A percentile compares a stretch with the other conserved stretches of the same genome.
Evolutionary conservation across 1,284 basidiomycete species (phyloP).

Genomic region (Leccinum laetum): DNA sequence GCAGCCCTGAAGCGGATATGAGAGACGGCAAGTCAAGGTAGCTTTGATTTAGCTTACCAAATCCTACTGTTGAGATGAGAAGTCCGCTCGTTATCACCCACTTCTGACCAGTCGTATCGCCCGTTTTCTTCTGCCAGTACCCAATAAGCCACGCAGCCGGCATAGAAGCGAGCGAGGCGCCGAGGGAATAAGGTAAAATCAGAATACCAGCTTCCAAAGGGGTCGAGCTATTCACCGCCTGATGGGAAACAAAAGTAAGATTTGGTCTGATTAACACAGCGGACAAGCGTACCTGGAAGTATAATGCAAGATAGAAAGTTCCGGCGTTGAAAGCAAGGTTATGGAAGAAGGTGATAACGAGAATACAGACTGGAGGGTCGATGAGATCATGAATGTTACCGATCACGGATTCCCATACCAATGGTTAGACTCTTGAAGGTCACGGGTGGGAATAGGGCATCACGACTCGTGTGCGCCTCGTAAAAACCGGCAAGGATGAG

Average conservation of each 20-base stretch:
- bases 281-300: slow-evolving; percentile 60
- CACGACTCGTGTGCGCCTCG: slow-evolving; percentile 61
- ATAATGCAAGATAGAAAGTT: slow-evolving; percentile 80
- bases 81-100: slow-evolving; percentile 62
- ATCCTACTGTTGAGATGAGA: slow-evolving; percentile 62
- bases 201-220: slow-evolving; percentile 70
- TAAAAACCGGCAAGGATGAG: slow-evolving; percentile 62
- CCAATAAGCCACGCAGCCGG: slow-evolving; percentile 77
- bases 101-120: slow-evolving; percentile 63
- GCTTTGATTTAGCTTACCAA: slow-evolving; percentile 55
- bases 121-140: slow-evolving; percentile 55
- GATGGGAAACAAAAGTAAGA: slow-evolving; percentile 13
- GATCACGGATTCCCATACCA: slow-evolving; percentile 40
- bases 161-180: slow-evolving; percentile 77
- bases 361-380: slow-evolving; percentile 52
- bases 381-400: slow-evolving; percentile 18
- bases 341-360: slow-evolving; percentile 72
- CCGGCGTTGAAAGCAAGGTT: slow-evolving; percentile 80
- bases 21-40: slow-evolving; percentile 9
- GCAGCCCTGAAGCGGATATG: slow-evolving; percentile 48
- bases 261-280: slow-evolving; percentile 3
- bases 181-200: slow-evolving; percentile 79
- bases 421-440: slow-evolving; percentile 60
- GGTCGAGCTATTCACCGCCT: slow-evolving; percentile 67
- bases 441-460: slow-evolving; percentile 68